These are phyloP conservation scores for Moesziomyces antarcticus DNA, from an alignment of 1,284 basidiomycete species.

Conservation along the genomic window DNA sequence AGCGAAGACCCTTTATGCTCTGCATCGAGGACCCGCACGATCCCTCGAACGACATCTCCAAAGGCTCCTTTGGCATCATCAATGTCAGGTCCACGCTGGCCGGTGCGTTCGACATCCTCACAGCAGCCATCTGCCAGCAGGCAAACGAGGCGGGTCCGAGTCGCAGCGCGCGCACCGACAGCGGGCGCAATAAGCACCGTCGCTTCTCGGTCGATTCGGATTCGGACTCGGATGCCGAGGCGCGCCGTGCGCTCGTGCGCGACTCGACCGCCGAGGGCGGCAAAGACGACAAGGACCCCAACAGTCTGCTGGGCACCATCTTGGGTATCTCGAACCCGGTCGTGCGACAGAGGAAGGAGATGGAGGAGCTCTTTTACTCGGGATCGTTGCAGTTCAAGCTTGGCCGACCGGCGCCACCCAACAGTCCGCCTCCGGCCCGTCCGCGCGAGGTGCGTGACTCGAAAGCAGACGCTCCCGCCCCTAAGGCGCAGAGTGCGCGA, in stretches of 20 bases:
- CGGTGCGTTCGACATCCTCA: constrained; percentile 86
- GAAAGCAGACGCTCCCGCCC: constrained; percentile 1
- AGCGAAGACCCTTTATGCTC: constrained; percentile 74
- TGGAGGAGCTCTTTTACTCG: constrained; percentile 78
- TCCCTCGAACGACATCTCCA: constrained; percentile 88
- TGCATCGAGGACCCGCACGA: constrained; percentile 97
- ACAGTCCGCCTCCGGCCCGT: constrained; percentile 38
- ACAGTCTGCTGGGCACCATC: constrained; percentile 83
- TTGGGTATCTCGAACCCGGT: constrained; percentile 86
- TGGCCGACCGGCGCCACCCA: constrained; percentile 57
- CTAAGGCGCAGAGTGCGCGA: background rate
- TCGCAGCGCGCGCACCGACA: constrained; percentile 14
- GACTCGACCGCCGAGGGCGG: constrained; percentile 37
- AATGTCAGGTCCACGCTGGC: constrained; percentile 84
- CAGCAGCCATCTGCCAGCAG: constrained; percentile 69
- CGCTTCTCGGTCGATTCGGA: constrained; percentile 38
- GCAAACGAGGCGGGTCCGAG: constrained; percentile 42
- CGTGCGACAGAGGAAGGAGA: constrained; percentile 70
- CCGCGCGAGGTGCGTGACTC: constrained; percentile 11
- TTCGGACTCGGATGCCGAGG: constrained; percentile 47
- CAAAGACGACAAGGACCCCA: constrained; percentile 66
- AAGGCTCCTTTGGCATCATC: constrained; percentile 84
- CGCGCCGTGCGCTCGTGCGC: constrained; percentile 45
- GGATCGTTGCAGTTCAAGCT: constrained; percentile 75
- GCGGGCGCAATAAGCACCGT: constrained; percentile 18